Evolutionary conservation across 2,329 filamentous ascomycete species (phyloP), one percentile per base, ranked within the genome.

Genomic region (Alternaria ventricosa): DNA sequence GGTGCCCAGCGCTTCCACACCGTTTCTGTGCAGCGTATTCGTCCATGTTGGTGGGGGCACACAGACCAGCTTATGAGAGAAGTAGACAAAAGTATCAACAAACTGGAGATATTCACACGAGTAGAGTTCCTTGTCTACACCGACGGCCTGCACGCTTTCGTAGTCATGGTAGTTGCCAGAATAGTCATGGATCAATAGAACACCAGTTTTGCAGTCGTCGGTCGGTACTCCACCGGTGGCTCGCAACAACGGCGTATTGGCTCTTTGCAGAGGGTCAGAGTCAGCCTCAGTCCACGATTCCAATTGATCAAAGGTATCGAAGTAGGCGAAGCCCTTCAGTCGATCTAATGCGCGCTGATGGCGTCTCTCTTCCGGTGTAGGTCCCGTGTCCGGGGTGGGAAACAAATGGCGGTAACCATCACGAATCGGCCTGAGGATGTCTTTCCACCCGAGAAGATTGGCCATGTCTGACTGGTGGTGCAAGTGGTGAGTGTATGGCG

Each of bases 11-110:
- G 73, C 73, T 47, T 77, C 77, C 6, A 84, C 80, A 7, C 83
- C 83, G 62, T 83, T 84, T 5, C 82, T 78, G 69, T 84, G 83
- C n/a, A 83, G 77, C 6, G 78, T 70, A 55, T 84, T 84, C 23
- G 78, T 82, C 82, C 82, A 84, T 12, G 80, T 73, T 6, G 82
- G 79, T 9, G 83, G 82, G 3, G 83, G 83, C 13, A 82, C 71
- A 33, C 81, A 81, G 10, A 82, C 80, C 5, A 84, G 75, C 61
- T 83, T 83, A 66, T 84, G 82, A 1, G 82, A 83, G 61, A 85
- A 84, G 67, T 84, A 85, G n/a, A 83, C 72, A 64, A 84, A 84
- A 1, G 73, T 75, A 44, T 82, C 78, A 15, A 84, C 75, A 60
- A 75, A 79, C 66, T 84, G 81, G 41, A 84, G 75, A 60, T 84